phyloP scores from a whole-genome alignment of 148 eudicot species.

The Chenopodium quinoa region DNA sequence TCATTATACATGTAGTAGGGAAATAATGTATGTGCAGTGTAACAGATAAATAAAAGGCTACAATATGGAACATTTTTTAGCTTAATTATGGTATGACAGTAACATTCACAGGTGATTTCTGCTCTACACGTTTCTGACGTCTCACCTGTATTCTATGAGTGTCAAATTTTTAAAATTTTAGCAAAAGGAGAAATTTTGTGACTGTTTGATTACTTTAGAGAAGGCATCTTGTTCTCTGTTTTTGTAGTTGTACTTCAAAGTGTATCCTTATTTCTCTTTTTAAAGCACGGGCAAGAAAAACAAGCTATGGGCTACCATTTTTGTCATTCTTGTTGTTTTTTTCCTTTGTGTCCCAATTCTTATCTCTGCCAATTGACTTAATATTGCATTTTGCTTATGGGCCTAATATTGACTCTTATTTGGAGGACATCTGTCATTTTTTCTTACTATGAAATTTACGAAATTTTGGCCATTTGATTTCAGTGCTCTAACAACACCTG shows the following conservation, averaged over 20 bases:
- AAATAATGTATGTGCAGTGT: not conserved
- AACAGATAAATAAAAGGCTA: not conserved
- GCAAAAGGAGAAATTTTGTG: not conserved
- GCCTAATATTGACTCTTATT: not conserved
- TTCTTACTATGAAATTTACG: not conserved
- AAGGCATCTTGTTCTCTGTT: not conserved
- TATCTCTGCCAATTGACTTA: not conserved
- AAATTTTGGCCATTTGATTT: constrained; percentile 7
- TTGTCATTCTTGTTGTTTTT: not conserved
- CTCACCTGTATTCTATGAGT: not conserved
- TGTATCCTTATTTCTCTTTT: not conserved
- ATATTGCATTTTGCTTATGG: not conserved
- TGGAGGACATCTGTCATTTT: not conserved
- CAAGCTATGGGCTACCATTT: not conserved
- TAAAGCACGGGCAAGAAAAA: not conserved
- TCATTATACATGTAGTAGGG: no score
- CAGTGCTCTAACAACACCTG: constrained; percentile 92
- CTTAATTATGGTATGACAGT: not conserved
- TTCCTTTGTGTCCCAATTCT: not conserved
- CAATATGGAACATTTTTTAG: not conserved
- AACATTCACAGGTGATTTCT: not conserved
- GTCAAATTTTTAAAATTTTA: not conserved
- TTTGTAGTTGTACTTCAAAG: not conserved
- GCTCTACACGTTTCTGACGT: not conserved
- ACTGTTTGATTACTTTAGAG: not conserved